phyloP scores from a whole-genome alignment of 2,329 filamentous ascomycete genomes.

The Fusarium continuum region DNA sequence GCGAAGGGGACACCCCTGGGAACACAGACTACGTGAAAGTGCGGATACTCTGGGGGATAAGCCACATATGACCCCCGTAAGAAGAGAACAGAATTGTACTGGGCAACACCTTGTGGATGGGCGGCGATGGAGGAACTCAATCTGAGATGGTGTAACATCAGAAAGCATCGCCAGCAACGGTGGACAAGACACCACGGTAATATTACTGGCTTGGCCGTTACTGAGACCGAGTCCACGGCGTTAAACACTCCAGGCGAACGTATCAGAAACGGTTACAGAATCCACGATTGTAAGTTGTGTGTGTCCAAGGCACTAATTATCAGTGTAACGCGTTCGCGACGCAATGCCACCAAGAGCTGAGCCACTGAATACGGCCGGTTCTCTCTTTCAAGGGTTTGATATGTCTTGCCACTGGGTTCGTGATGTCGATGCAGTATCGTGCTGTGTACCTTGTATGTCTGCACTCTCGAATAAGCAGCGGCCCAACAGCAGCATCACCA shows the following conservation, averaged over 20 bases:
- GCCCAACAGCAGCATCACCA: constrained; percentile 14
- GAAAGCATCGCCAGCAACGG: background rate
- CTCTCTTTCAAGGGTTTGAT: background rate
- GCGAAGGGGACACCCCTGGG: background rate
- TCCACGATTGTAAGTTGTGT: background rate
- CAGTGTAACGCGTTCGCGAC: constrained; percentile 17
- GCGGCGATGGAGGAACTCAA: background rate
- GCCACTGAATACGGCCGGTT: background rate
- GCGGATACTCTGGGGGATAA: background rate
- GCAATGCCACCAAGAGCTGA: constrained; percentile 1
- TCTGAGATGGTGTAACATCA: constrained; percentile 12
- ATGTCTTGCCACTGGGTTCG: background rate
- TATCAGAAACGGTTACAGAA: background rate
- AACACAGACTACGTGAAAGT: background rate
- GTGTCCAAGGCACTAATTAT: background rate
- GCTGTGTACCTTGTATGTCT: background rate
- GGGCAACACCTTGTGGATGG: background rate
- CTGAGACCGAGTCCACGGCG: constrained; percentile 18
- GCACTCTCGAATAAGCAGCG: background rate
- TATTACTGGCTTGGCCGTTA: background rate
- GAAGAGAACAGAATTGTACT: background rate
- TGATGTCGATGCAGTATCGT: background rate
- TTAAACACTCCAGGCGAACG: background rate
- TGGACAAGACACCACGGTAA: background rate
- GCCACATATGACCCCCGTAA: constrained; percentile 2